These are phyloP conservation scores for Tricholoma sp. DNA, from an alignment of 768 basidiomycete genomes.

Conservation along the genomic window DNA sequence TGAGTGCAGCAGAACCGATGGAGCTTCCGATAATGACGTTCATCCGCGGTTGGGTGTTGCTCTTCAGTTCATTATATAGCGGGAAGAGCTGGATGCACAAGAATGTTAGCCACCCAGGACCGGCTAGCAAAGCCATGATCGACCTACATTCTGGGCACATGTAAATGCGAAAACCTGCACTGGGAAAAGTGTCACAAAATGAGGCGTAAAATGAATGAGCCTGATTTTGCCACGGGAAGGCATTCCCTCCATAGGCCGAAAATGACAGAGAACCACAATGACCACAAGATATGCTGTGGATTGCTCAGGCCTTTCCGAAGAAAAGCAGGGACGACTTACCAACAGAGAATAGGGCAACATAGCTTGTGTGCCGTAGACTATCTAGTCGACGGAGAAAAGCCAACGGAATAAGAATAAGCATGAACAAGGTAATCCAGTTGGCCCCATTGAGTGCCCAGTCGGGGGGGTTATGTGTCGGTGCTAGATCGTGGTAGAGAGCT, in stretches of 20 bases:
- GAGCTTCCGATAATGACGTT: constrained; percentile 84
- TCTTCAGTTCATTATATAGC: constrained; percentile 85
- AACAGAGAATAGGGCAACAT: constrained; percentile 86
- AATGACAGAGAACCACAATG: constrained; percentile 79
- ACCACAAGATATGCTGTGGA: constrained; percentile 65
- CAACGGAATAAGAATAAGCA: constrained; percentile 74
- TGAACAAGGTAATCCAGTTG: constrained; percentile 80
- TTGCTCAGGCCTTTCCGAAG: background rate
- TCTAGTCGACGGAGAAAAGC: constrained; percentile 81
- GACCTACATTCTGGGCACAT: constrained; percentile 84
- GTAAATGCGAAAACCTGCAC: constrained; percentile 93
- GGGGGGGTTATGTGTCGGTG: constrained; percentile 62
- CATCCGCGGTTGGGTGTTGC: constrained; percentile 78
- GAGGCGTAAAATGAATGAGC: constrained; percentile 69
- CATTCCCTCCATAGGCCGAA: constrained; percentile 65
- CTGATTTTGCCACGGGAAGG: constrained; percentile 61
- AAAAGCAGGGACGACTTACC: constrained; percentile 42
- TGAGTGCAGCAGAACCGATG: constrained; percentile 77
- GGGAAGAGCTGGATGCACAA: constrained; percentile 68
- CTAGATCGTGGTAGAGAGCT: constrained; percentile 76
- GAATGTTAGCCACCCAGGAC: constrained; percentile 3
- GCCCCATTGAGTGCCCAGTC: constrained; percentile 70
- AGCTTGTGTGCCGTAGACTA: constrained; percentile 86
- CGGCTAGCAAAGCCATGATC: background rate
- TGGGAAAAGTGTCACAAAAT: constrained; percentile 81